A percentile compares a stretch with the other conserved stretches of the same genome.
These are phyloP conservation scores for Clitopilus hobsonii DNA, from an alignment of 768 basidiomycete species.

Conservation along the genomic window DNA sequence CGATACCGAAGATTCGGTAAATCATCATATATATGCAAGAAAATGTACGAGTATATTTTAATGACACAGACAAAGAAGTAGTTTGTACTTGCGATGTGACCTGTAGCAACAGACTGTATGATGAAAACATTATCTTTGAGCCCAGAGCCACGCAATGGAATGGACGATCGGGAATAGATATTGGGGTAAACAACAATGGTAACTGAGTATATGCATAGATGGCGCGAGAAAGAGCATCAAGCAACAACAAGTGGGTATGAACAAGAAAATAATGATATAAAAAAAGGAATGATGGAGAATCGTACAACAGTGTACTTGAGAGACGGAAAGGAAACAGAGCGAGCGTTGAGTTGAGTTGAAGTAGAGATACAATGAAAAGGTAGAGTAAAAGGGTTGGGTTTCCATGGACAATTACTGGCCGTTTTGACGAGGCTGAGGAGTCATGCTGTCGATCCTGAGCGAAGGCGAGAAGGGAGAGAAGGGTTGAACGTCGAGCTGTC, in stretches of 20 bases:
- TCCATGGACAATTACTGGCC: not conserved
- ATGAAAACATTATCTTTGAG: not conserved
- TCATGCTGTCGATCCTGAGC: conserved; percentile 6
- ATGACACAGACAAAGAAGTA: not conserved
- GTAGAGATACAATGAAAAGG: not conserved
- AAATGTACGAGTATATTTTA: not conserved
- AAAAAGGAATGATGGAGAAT: not conserved
- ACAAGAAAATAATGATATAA: not conserved
- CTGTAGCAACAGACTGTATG: not conserved
- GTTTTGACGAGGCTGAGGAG: not conserved
- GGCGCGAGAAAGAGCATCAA: not conserved
- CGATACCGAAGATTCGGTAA: too few relatives aligned
- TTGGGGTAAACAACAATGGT: not conserved
- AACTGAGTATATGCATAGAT: not conserved
- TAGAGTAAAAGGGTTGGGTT: not conserved
- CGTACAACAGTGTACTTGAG: not conserved
- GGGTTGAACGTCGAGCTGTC: conserved; percentile 3
- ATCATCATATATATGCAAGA: conserved; percentile 1
- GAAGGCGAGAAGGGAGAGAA: conserved; percentile 7
- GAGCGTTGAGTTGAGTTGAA: not conserved
- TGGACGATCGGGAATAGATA: not conserved
- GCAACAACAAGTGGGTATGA: not conserved
- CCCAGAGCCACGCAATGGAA: not conserved
- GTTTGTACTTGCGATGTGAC: not conserved
- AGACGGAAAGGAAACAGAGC: not conserved